phyloP scores from a whole-genome alignment of 2,329 filamentous ascomycete species.

The Sporothrix humicola region DNA sequence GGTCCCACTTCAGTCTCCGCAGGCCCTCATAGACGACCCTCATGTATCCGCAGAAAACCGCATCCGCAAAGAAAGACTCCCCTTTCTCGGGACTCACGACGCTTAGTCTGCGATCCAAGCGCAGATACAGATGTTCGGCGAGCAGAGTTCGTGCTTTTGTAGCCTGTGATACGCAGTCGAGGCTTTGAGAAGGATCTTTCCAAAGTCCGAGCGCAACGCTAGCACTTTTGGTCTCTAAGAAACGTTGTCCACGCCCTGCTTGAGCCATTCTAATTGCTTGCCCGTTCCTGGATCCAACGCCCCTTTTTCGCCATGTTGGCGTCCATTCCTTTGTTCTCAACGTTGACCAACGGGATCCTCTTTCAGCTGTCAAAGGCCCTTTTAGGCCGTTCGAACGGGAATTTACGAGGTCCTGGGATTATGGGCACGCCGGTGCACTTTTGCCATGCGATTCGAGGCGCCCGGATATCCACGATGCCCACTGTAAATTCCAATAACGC shows the following conservation, averaged over 20 bases:
- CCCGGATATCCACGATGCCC: background rate
- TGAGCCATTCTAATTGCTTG: background rate
- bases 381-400: background rate
- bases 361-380: background rate
- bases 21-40: no score
- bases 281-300: background rate
- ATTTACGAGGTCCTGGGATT: background rate
- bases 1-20: background rate
- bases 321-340: background rate
- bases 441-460: slow-evolving; percentile 2
- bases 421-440: background rate
- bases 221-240: background rate
- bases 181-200: background rate
- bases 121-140: background rate
- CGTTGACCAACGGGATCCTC: background rate
- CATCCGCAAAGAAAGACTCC: background rate
- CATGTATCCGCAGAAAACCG: background rate
- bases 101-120: slow-evolving; percentile 10
- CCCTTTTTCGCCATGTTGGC: background rate
- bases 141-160: background rate
- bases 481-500: background rate
- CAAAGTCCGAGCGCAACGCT: slow-evolving; percentile 14
- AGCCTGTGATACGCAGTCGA: background rate
- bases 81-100: background rate
- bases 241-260: background rate